These are phyloP conservation scores for Corrigiola litoralis DNA, from an alignment of 179 eudicot species.

Conservation along the genomic window DNA sequence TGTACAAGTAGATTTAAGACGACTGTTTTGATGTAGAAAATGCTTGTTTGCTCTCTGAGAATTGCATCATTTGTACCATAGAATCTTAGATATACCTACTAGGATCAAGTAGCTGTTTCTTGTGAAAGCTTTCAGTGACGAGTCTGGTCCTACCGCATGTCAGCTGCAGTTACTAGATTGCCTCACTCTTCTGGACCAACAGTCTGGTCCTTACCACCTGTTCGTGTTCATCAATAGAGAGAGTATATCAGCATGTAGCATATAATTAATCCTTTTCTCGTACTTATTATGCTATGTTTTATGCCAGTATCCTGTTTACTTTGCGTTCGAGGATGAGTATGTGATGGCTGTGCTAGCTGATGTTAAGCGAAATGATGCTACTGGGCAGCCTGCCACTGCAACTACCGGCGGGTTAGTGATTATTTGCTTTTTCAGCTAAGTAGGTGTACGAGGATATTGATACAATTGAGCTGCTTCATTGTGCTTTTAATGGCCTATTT, in stretches of 20 bases:
- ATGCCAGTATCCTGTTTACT: conserved; percentile 96
- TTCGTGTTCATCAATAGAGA: neutral
- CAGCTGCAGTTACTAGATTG: neutral
- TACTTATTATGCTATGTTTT: conserved; percentile 23
- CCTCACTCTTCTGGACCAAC: too few species aligned
- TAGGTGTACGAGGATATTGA: neutral
- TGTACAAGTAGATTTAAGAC: neutral
- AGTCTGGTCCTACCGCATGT: neutral
- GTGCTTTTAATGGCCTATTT: too few species aligned
- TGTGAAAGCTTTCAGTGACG: neutral
- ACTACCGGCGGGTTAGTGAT: conserved; percentile 94
- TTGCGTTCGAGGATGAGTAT: conserved; percentile 81
- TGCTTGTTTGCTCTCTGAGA: neutral
- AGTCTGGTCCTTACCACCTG: neutral
- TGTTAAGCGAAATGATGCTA: conserved; percentile 66
- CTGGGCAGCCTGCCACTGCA: conserved; percentile 93
- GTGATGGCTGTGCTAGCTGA: conserved; percentile 73
- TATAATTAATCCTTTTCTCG: neutral
- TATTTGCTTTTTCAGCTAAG: neutral
- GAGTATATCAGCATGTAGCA: neutral
- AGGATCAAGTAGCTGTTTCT: neutral
- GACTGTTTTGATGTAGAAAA: neutral
- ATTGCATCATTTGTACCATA: neutral
- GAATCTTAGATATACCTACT: neutral
- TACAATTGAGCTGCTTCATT: neutral